Base-by-base conservation (phyloP, 2,329 filamentous ascomycete species). In the Fusarium kyushuense region DNA sequence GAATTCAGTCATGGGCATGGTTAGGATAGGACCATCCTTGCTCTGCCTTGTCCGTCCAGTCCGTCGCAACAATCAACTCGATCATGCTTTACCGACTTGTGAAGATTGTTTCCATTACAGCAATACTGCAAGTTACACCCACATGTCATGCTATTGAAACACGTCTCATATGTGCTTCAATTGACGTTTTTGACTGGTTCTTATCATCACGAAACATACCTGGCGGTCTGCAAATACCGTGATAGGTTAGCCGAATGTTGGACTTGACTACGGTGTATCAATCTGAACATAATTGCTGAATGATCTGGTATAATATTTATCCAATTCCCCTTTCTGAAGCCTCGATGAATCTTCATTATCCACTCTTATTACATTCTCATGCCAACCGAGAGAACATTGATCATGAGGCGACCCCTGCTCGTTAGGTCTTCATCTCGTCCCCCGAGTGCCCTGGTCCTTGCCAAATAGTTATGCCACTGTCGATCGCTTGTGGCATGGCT, bases 361-460 rank as follows among this genome's bases (percentile, higher is more conserved):
- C 68, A 65, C 59, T 48, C 57, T 65, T 58, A 67, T 72, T 72
- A 57, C 63, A 62, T 58, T 45, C 70, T 72, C 57, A 73, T 73
- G 68, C 64, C 58, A 48, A 46, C 55, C 52, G 57, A 56, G 43
- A 29, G 52, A 29, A 54, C 57, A 62, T 21, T 43, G 58, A 32
- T 55, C 57, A 62, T 62, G 17, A 23, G 61, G 54, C 41, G 58
- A 38, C 57, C 58, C 58, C 33, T 62, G 58, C 58, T 32, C 38
- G 30, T 29, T 7, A 51, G 33, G 32, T 40, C 46, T 61, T 67
- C 56, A 69, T 58, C 51, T 65, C 58, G 41, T 53, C 55, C 25
- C 45, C 25, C 35, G 27, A 33, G 56, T 59, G 49, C 49, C 57
- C 62, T 43, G 60, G 46, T 60, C 61, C 61, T 40, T 64, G 61